These are phyloP conservation scores for Pseudevernia furfuracea DNA, from an alignment of 495 filamentous ascomycete species.

Conservation along the genomic window DNA sequence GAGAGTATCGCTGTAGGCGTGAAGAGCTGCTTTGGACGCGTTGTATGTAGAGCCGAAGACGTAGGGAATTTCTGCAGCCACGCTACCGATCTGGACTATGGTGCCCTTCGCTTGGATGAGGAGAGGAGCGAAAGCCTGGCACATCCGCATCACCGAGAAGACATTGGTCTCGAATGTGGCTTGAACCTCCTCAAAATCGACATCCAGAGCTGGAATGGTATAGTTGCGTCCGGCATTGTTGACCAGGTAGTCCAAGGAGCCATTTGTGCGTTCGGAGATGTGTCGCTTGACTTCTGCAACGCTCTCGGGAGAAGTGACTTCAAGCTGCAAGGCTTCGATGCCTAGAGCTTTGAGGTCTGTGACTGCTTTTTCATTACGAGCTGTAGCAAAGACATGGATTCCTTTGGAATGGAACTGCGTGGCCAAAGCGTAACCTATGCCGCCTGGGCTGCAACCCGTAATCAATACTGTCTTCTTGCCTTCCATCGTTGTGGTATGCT, in stretches of 20 bases:
- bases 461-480: constrained; percentile 25
- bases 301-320: constrained; percentile 33
- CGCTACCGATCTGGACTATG: constrained; percentile 53
- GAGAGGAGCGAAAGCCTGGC: constrained; percentile 50
- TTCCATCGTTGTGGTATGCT: neutral
- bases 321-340: constrained; percentile 48
- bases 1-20: constrained; percentile 52
- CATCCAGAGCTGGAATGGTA: constrained; percentile 54
- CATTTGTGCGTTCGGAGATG: constrained; percentile 6
- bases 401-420: constrained; percentile 41
- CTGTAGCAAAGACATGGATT: constrained; percentile 50
- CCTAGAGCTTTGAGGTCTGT: constrained; percentile 39
- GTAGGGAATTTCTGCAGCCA: constrained; percentile 50
- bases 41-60: constrained; percentile 54
- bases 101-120: constrained; percentile 52
- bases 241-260: constrained; percentile 46
- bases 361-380: constrained; percentile 40
- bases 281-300: constrained; percentile 8
- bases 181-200: constrained; percentile 44
- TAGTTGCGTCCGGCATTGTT: constrained; percentile 59
- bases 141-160: constrained; percentile 52
- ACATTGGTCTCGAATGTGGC: constrained; percentile 52
- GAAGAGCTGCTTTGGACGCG: constrained; percentile 57
- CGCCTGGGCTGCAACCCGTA: constrained; percentile 39
- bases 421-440: constrained; percentile 51